A percentile compares a stretch with the other conserved stretches of the same genome.
Evolutionary conservation across 2,329 filamentous ascomycete species (phyloP).

Genomic region (Thelonectria blattea): DNA sequence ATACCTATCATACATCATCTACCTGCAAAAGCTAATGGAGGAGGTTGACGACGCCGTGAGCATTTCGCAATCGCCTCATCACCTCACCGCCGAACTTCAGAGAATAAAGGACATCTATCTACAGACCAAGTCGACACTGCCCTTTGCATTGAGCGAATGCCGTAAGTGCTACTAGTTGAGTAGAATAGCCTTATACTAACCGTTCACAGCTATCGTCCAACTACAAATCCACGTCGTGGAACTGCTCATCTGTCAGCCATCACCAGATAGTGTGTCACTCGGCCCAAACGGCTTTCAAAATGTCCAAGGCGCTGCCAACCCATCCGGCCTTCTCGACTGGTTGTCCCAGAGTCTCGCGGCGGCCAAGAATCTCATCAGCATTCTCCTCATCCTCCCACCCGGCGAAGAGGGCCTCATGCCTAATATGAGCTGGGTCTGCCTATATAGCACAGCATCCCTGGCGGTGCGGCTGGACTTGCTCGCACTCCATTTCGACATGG

Average conservation of each 20-base stretch:
- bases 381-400: constrained; percentile 36
- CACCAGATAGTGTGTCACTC: constrained; percentile 36
- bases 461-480: constrained; percentile 41
- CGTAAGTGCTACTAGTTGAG: constrained; percentile 29
- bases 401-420: constrained; percentile 39
- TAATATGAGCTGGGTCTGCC: constrained; percentile 42
- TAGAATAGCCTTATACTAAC: background rate
- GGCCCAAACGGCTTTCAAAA: constrained; percentile 36
- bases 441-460: constrained; percentile 41
- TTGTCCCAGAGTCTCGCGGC: constrained; percentile 41
- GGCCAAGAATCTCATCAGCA: constrained; percentile 39
- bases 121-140: constrained; percentile 32
- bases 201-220: constrained; percentile 32
- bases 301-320: constrained; percentile 22
- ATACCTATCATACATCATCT: constrained; percentile 40
- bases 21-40: constrained; percentile 40
- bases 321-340: constrained; percentile 34
- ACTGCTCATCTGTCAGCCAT: constrained; percentile 40
- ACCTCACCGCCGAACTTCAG: constrained; percentile 28
- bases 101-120: constrained; percentile 29
- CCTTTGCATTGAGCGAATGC: constrained; percentile 40
- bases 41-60: constrained; percentile 38
- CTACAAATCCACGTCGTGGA: constrained; percentile 40
- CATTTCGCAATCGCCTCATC: constrained; percentile 1
- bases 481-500: constrained; percentile 35